Conservation (phyloP, 768 basidiomycete genomes). For the Boletus rufocinnamomeus region DNA sequence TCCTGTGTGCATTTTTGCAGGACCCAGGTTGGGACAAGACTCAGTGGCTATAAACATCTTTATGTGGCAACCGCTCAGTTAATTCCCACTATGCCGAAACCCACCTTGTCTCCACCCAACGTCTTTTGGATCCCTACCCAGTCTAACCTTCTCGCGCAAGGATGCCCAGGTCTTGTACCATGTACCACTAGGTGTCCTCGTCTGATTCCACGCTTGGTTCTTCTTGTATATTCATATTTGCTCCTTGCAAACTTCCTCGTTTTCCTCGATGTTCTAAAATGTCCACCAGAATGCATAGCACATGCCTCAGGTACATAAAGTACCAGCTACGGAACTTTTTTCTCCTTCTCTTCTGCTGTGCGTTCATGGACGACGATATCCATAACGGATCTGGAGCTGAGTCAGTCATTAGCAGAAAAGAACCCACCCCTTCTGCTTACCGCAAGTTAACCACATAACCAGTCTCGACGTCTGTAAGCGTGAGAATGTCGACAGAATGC, state of each 20-base stretch:
- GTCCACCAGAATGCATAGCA: slow-evolving; percentile 5
- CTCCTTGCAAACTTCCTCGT: slow-evolving; percentile 12
- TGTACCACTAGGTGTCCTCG: slow-evolving; percentile 25
- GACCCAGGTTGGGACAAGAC: slow-evolving; percentile 89
- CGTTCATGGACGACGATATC: slow-evolving; percentile 73
- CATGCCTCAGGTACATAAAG: slow-evolving; percentile 16
- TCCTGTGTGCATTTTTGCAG: slow-evolving; percentile 93
- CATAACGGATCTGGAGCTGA: slow-evolving; percentile 60
- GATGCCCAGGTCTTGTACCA: slow-evolving; percentile 11
- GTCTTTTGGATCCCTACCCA: slow-evolving; percentile 2
- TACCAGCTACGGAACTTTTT: slow-evolving; percentile 14
- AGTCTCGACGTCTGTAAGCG: slow-evolving; percentile 73
- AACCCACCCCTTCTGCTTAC: slow-evolving; percentile 38
- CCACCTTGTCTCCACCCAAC: not conserved
- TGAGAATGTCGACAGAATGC: slow-evolving; percentile 71
- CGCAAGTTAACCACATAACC: slow-evolving; percentile 72
- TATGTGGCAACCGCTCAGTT: not conserved
- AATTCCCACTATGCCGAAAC: not conserved
- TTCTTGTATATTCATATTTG: slow-evolving; percentile 29
- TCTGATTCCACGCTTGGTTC: slow-evolving; percentile 10
- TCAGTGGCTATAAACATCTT: slow-evolving; percentile 64
- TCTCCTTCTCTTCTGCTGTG: slow-evolving; percentile 4
- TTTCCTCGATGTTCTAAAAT: slow-evolving; percentile 2
- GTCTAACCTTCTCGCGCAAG: slow-evolving; percentile 9
- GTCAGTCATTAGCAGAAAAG: slow-evolving; percentile 5